These are phyloP conservation scores for Penicillium sp. DNA, from an alignment of 2,329 filamentous ascomycete genomes.

Conservation along the genomic window DNA sequence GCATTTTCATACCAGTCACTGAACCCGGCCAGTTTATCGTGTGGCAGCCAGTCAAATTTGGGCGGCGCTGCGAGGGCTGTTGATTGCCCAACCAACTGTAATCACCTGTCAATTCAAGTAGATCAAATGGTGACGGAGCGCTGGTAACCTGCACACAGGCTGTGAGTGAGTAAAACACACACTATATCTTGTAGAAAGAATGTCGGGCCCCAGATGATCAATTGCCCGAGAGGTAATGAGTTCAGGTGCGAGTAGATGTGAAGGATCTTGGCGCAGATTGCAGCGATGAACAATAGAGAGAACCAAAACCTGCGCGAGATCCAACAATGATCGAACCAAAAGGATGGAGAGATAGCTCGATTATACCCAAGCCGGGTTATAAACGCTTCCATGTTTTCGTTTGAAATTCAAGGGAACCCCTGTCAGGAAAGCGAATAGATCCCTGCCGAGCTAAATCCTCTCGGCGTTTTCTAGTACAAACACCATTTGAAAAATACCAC, in stretches of 20 bases:
- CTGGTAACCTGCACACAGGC: conserved; percentile 11
- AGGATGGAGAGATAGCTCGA: neutral
- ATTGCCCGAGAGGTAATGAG: conserved; percentile 17
- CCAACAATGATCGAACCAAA: conserved; percentile 20
- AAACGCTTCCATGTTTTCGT: neutral
- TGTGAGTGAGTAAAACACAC: conserved; percentile 14
- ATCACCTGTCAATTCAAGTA: conserved; percentile 16
- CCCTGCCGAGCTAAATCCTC: no score
- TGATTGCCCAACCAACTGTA: conserved; percentile 23
- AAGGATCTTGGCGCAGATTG: conserved; percentile 23
- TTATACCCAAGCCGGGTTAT: neutral
- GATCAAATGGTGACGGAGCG: conserved; percentile 9
- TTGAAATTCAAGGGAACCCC: no score
- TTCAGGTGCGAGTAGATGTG: conserved; percentile 26
- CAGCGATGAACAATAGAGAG: conserved; percentile 21
- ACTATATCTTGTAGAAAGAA: conserved; percentile 25
- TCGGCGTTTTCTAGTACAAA: no score
- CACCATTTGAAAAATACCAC: no score
- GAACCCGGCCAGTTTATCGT: conserved; percentile 16
- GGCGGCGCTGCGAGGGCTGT: conserved; percentile 17
- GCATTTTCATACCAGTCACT: conserved; percentile 22
- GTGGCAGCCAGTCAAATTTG: conserved; percentile 22
- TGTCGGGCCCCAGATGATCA: conserved; percentile 24
- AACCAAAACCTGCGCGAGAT: conserved; percentile 23
- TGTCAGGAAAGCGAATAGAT: no score